Percentiles rank a stretch among this genome's conserved stretches.
These are phyloP conservation scores for Ricinus communis DNA, from an alignment of 345 rosid species.

Conservation along the genomic window DNA sequence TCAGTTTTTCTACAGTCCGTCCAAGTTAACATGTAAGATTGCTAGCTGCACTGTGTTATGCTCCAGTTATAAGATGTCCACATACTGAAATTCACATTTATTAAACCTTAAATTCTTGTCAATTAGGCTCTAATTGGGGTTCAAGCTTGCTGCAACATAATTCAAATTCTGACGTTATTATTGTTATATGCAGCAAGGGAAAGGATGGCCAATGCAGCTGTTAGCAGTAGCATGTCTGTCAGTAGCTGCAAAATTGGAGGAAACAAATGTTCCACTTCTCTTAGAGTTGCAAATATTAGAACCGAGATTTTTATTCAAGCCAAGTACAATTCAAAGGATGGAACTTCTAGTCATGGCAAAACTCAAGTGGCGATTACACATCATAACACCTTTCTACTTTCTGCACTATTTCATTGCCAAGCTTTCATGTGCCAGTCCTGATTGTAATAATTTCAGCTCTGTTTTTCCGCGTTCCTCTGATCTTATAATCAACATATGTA, in stretches of 20 bases:
- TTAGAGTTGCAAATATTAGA: slow-evolving; percentile 36
- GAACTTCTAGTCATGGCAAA: slow-evolving; percentile 34
- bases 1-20: too few relatives aligned
- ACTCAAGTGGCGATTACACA: slow-evolving; percentile 37
- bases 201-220: slow-evolving; percentile 41
- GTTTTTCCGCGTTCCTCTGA: slow-evolving; percentile 16
- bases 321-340: slow-evolving; percentile 35
- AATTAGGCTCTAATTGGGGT: too few relatives aligned
- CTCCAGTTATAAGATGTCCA: too few relatives aligned
- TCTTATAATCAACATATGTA: slow-evolving; percentile 23
- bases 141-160: too few relatives aligned
- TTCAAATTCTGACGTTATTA: neutral
- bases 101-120: too few relatives aligned
- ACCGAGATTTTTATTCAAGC: slow-evolving; percentile 35
- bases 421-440: slow-evolving; percentile 16
- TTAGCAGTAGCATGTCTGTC: slow-evolving; percentile 40
- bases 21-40: too few relatives aligned
- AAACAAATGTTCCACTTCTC: slow-evolving; percentile 35
- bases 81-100: too few relatives aligned
- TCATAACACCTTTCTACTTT: slow-evolving; percentile 34
- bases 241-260: slow-evolving; percentile 50
- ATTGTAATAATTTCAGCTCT: neutral
- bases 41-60: too few relatives aligned
- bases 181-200: slow-evolving; percentile 19
- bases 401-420: slow-evolving; percentile 23